Percentiles rank a stretch among this genome's conserved stretches.
These are phyloP conservation scores for Leptographium flavum DNA, from an alignment of 2,329 filamentous ascomycete species.

Conservation along the genomic window DNA sequence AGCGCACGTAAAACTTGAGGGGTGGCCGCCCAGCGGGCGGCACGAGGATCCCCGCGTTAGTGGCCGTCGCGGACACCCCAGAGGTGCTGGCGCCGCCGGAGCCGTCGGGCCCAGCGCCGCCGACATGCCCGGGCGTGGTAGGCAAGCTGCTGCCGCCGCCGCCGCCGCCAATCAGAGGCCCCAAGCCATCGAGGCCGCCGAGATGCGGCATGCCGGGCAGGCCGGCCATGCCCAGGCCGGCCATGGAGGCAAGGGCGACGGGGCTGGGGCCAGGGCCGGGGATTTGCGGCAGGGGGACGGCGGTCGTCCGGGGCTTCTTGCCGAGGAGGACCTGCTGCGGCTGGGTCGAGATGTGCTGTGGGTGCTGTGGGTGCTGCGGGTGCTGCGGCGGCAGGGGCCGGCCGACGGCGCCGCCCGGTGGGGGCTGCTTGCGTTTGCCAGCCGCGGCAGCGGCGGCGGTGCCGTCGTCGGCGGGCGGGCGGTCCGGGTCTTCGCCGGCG, in stretches of 20 bases:
- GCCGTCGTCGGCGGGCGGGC: neutral
- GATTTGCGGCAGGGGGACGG: neutral
- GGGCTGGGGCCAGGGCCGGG: neutral
- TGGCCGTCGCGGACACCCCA: no score
- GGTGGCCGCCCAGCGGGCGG: conserved; percentile 4
- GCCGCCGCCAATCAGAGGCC: conserved; percentile 6
- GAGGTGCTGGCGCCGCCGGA: neutral
- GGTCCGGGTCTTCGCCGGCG: conserved; percentile 11
- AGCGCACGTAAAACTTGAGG: conserved; percentile 13
- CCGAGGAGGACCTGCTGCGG: neutral
- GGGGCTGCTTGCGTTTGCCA: conserved; percentile 13
- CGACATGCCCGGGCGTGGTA: neutral
- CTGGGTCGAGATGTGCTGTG: neutral
- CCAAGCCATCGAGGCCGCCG: conserved; percentile 7
- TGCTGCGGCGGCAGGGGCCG: conserved; percentile 5
- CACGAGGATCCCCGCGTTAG: no score
- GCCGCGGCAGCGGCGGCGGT: conserved; percentile 4
- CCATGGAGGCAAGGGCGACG: neutral
- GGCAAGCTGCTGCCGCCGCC: neutral
- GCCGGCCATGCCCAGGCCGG: conserved; percentile 5
- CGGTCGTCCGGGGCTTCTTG: conserved; percentile 2
- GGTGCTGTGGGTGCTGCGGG: neutral
- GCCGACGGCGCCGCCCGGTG: conserved; percentile 5
- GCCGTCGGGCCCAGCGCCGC: neutral
- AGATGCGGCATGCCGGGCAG: conserved; percentile 6